phyloP scores from a whole-genome alignment of 1,284 basidiomycete genomes.

The Ceratobasidium sp. region DNA sequence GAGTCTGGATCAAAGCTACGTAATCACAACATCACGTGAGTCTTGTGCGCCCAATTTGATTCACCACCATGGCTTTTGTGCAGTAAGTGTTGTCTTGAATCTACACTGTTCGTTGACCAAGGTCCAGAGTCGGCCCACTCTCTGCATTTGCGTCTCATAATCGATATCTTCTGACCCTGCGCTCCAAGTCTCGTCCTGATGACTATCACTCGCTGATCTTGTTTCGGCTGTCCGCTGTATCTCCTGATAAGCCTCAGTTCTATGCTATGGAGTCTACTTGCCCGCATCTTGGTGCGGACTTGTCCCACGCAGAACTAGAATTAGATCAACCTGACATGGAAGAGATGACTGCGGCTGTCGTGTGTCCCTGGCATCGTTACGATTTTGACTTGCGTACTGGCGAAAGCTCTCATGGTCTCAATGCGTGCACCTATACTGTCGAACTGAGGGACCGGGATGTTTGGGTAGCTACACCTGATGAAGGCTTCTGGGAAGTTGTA shows the following conservation, averaged over 20 bases:
- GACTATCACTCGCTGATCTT: constrained; percentile 75
- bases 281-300: constrained; percentile 83
- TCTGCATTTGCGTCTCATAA: constrained; percentile 65
- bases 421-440: constrained; percentile 79
- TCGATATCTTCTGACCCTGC: constrained; percentile 71
- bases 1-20: neutral
- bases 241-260: constrained; percentile 57
- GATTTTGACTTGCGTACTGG: constrained; percentile 76
- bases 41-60: neutral
- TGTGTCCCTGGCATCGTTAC: constrained; percentile 88
- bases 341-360: constrained; percentile 57
- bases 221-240: constrained; percentile 64
- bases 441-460: constrained; percentile 63
- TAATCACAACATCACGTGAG: constrained; percentile 16
- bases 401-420: constrained; percentile 76
- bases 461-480: constrained; percentile 69
- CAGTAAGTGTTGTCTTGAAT: neutral
- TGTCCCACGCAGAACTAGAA: constrained; percentile 81
- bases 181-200: constrained; percentile 61
- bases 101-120: neutral
- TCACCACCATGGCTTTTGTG: constrained; percentile 16
- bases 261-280: constrained; percentile 88
- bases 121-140: constrained; percentile 58
- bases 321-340: constrained; percentile 56
- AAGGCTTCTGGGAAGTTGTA: constrained; percentile 71